Conservation (phyloP, 2,329 filamentous ascomycete species). For the Aschersonia sp. region DNA sequence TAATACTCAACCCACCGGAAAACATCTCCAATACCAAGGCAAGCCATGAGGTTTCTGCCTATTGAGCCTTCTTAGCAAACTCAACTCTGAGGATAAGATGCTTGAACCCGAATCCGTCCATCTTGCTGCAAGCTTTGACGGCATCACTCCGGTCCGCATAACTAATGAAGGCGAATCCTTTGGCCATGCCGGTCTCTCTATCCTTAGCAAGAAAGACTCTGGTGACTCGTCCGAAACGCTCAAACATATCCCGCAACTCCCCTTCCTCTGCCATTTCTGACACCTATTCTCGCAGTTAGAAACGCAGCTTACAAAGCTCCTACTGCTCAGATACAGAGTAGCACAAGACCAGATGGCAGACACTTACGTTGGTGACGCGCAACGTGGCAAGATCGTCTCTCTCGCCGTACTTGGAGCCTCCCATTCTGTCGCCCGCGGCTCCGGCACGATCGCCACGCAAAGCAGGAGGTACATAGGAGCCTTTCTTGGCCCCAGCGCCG, state of each 20-base stretch:
- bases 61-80: conserved; percentile 63
- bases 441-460: conserved; percentile 55
- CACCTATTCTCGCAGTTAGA: conserved; percentile 38
- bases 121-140: conserved; percentile 85
- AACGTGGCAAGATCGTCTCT: conserved; percentile 93
- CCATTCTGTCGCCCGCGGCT: conserved; percentile 67
- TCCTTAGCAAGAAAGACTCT: conserved; percentile 97
- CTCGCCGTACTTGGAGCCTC: conserved; percentile 69
- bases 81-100: conserved; percentile 78
- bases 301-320: background rate
- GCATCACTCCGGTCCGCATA: conserved; percentile 85
- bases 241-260: conserved; percentile 95
- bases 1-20: too few relatives aligned
- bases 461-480: conserved; percentile 89
- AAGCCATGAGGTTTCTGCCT: conserved; percentile 5
- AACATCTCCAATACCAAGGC: too few relatives aligned
- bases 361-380: conserved; percentile 88
- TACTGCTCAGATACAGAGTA: too few relatives aligned
- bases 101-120: conserved; percentile 90
- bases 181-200: conserved; percentile 86
- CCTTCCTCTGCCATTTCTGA: conserved; percentile 94
- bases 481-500: conserved; percentile 51
- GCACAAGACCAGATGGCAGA: background rate
- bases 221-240: conserved; percentile 90
- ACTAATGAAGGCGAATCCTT: conserved; percentile 98